A percentile compares a stretch with the other conserved stretches of the same genome.
Evolutionary conservation across 441 rosid genomes (phyloP).

Genomic region (Syzygium malaccense): DNA sequence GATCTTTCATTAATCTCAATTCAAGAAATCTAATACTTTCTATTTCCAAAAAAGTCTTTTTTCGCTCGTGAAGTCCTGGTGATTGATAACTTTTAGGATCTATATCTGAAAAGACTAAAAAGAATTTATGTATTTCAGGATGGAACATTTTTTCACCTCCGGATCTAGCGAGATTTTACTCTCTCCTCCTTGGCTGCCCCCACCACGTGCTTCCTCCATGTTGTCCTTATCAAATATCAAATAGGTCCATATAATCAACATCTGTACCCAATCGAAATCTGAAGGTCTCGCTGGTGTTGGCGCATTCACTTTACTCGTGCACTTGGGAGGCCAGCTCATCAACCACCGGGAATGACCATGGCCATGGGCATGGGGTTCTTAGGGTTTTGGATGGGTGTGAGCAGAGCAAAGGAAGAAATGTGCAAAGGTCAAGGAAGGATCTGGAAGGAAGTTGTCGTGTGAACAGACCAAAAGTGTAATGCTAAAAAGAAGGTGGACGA

Average conservation of each 20-base stretch:
- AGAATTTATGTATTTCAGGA: accelerated
- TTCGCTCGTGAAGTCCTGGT: accelerated
- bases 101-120: accelerated
- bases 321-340: not conserved
- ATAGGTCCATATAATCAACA: too few relatives aligned
- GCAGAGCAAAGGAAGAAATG: not conserved
- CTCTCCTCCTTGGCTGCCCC: not conserved
- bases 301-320: not conserved
- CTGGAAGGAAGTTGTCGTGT: too few relatives aligned
- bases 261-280: accelerated
- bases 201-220: not conserved
- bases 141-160: too few relatives aligned
- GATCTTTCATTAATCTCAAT: accelerated
- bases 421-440: too few relatives aligned
- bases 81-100: not conserved
- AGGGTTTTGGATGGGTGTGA: not conserved
- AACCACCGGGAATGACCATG: not conserved
- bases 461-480: too few relatives aligned
- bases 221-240: not conserved
- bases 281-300: not conserved
- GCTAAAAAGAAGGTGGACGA: too few relatives aligned
- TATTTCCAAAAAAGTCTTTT: too few relatives aligned
- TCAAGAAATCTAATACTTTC: too few relatives aligned
- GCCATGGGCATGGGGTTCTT: not conserved
- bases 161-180: not conserved